These are phyloP conservation scores for Phoma herbarum DNA, from an alignment of 2,329 filamentous ascomycete species.

Conservation along the genomic window DNA sequence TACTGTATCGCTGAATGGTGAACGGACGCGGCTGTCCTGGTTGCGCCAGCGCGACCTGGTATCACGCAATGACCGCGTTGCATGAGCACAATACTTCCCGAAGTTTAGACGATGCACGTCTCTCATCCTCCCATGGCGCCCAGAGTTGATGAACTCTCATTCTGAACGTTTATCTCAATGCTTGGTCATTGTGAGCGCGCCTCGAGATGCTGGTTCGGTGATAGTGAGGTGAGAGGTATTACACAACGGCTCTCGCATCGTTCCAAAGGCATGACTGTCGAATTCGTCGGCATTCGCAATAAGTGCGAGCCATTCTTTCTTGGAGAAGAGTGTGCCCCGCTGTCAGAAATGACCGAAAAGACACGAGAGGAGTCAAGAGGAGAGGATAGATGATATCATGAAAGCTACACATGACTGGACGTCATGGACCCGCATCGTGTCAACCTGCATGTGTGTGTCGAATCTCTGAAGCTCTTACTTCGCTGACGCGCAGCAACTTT, in stretches of 20 bases:
- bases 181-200: no score
- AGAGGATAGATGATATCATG: background rate
- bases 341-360: background rate
- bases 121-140: background rate
- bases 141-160: no score
- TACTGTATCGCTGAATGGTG: background rate
- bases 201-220: no score
- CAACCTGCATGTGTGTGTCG: background rate
- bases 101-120: background rate
- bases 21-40: constrained; percentile 4
- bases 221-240: no score
- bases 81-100: constrained; percentile 3
- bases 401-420: background rate
- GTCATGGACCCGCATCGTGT: background rate
- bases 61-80: constrained; percentile 16
- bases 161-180: no score
- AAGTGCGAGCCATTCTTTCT: no score
- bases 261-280: background rate
- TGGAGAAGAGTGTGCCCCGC: no score
- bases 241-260: no score
- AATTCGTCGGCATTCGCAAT: background rate
- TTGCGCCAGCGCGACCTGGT: constrained; percentile 16
- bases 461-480: background rate
- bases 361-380: background rate
- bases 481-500: no score